phyloP scores from a whole-genome alignment of 2,329 filamentous ascomycete genomes.

The Diaporthe helianthi region DNA sequence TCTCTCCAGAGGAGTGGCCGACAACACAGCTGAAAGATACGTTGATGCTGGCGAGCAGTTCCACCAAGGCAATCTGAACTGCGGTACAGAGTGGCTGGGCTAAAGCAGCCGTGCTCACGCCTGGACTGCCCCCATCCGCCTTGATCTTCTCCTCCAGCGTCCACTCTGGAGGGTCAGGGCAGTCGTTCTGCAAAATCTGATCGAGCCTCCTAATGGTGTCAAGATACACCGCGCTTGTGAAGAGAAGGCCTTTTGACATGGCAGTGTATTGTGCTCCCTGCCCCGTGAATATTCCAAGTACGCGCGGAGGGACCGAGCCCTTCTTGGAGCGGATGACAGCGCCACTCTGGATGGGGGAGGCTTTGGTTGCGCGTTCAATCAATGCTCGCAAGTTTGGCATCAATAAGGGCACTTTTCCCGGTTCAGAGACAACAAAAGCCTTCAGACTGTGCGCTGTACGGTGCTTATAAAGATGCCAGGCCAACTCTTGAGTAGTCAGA shows the following conservation, averaged over 20 bases:
- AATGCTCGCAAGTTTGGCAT: constrained; percentile 38
- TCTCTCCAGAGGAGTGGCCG: constrained; percentile 53
- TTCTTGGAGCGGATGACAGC: constrained; percentile 37
- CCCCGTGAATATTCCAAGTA: constrained; percentile 50
- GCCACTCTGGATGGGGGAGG: not conserved
- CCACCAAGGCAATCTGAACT: constrained; percentile 54
- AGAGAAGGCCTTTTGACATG: constrained; percentile 47
- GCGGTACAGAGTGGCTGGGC: constrained; percentile 62
- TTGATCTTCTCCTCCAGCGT: constrained; percentile 46
- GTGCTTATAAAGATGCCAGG: constrained; percentile 44
- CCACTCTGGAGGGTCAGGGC: constrained; percentile 41
- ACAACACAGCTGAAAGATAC: constrained; percentile 44
- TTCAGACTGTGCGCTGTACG: constrained; percentile 45
- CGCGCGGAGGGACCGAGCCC: constrained; percentile 35
- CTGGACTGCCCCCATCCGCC: constrained; percentile 39
- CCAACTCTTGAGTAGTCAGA: constrained; percentile 38
- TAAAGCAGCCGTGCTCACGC: constrained; percentile 48
- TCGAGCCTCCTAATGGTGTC: constrained; percentile 46
- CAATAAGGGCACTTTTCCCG: constrained; percentile 15
- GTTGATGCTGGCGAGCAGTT: constrained; percentile 41
- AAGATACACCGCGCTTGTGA: constrained; percentile 43
- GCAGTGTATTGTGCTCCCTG: constrained; percentile 54
- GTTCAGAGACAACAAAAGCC: constrained; percentile 21
- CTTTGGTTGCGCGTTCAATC: constrained; percentile 37
- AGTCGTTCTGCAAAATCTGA: constrained; percentile 38